phyloP scores from a whole-genome alignment of 2,329 filamentous ascomycete species.

The Raffaelea deltoideospora region DNA sequence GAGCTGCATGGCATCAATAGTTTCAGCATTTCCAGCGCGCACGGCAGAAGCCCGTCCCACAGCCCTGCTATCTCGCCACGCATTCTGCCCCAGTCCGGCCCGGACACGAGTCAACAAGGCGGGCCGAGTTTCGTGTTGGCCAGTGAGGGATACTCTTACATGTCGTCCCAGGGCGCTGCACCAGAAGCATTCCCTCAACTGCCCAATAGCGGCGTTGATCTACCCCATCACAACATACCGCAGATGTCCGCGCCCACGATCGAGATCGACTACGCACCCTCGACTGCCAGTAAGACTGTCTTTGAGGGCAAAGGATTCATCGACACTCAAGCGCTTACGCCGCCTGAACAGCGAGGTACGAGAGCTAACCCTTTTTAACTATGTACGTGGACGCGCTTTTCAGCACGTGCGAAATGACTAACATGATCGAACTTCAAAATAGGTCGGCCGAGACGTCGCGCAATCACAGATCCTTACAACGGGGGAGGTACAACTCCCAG shows the following conservation, averaged over 20 bases:
- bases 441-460: constrained; percentile 37
- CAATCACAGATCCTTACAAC: constrained; percentile 46
- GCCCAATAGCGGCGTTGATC: constrained; percentile 37
- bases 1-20: constrained; percentile 63
- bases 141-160: too few relatives aligned
- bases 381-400: neutral
- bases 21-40: constrained; percentile 64
- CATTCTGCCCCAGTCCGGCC: constrained; percentile 40
- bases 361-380: too few relatives aligned
- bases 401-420: neutral
- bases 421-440: neutral
- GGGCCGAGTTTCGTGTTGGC: constrained; percentile 28
- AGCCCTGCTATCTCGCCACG: constrained; percentile 52
- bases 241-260: constrained; percentile 87
- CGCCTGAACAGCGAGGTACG: constrained; percentile 52
- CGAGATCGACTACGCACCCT: constrained; percentile 83
- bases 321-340: constrained; percentile 67
- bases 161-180: constrained; percentile 23
- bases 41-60: constrained; percentile 65
- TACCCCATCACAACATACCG: constrained; percentile 46
- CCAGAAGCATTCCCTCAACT: constrained; percentile 38
- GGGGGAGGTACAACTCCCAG: constrained; percentile 26
- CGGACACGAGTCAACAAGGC: constrained; percentile 35
- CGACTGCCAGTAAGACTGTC: constrained; percentile 48
- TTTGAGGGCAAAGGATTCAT: constrained; percentile 50